Evolutionary conservation across 2,329 filamentous ascomycete genomes (phyloP).

Genomic region (Scleromitrula shiraiana): DNA sequence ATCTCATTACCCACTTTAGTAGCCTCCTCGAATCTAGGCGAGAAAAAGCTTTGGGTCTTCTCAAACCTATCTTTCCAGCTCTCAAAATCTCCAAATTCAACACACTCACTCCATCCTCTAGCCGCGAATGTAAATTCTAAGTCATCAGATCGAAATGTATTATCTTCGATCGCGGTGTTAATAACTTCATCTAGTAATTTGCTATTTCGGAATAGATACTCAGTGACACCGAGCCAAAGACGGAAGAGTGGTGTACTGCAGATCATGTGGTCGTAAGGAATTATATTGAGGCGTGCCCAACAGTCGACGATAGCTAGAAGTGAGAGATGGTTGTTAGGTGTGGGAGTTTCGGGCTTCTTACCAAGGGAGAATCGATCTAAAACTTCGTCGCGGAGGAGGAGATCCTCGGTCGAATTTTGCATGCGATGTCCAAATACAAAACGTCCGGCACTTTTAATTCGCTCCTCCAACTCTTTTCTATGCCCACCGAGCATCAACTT

Average conservation of each 20-base stretch:
- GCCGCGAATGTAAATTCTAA: conserved; percentile 97
- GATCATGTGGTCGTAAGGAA: conserved; percentile 99
- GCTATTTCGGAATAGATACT: conserved; percentile 84
- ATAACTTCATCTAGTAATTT: conserved; percentile 77
- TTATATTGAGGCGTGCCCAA: conserved; percentile 88
- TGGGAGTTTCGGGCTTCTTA: conserved; percentile 44
- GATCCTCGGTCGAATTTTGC: conserved; percentile 49
- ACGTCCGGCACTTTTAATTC: conserved; percentile 74
- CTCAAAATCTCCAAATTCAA: conserved; percentile 84
- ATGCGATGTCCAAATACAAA: conserved; percentile 53
- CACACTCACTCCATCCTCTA: conserved; percentile 89
- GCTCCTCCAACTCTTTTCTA: conserved; percentile 59
- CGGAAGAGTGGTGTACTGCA: conserved; percentile 97
- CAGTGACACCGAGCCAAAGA: conserved; percentile 92
- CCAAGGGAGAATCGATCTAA: conserved; percentile 85
- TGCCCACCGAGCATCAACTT: conserved; percentile 93
- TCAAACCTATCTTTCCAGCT: conserved; percentile 89
- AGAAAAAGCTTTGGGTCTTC: conserved; percentile 84
- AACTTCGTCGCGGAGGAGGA: conserved; percentile 68
- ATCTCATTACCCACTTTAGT: conserved; percentile 87
- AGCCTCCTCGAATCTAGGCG: conserved; percentile 81
- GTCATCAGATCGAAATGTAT: conserved; percentile 89
- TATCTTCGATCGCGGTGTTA: conserved; percentile 78
- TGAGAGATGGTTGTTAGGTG: conserved; percentile 89
- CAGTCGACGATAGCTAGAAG: conserved; percentile 96